These are phyloP conservation scores for Miscanthus lutarioriparius DNA, from an alignment of 176 grass and related monocot species.

Conservation along the genomic window DNA sequence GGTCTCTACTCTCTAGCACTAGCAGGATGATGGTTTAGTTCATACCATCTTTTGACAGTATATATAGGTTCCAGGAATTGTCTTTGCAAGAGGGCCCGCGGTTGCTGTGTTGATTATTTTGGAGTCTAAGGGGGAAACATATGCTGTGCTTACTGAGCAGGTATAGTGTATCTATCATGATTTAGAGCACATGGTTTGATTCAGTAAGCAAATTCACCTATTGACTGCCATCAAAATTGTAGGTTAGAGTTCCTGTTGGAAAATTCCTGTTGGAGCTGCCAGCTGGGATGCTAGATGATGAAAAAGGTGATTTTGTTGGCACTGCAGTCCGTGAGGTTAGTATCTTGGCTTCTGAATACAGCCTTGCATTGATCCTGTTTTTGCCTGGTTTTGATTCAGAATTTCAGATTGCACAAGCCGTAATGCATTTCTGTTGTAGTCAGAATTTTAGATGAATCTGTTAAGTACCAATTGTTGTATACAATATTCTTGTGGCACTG, in stretches of 20 bases:
- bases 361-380: neutral
- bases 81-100: constrained; percentile 83
- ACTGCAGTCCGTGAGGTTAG: constrained; percentile 90
- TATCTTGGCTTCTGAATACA: neutral
- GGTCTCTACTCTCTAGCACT: neutral
- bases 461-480: neutral
- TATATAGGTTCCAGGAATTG: constrained; percentile 93
- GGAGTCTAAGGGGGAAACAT: constrained; percentile 71
- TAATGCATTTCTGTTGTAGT: neutral
- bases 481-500: neutral
- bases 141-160: constrained; percentile 86
- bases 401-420: neutral
- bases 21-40: neutral
- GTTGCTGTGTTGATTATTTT: constrained; percentile 93
- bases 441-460: neutral
- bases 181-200: neutral
- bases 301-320: constrained; percentile 80
- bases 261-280: constrained; percentile 84
- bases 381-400: neutral
- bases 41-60: constrained; percentile 13
- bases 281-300: constrained; percentile 96
- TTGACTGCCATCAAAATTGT: constrained; percentile 11
- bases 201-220: neutral
- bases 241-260: constrained; percentile 88
- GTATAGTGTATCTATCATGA: constrained; percentile 32